phyloP scores from a whole-genome alignment of 306 rosid species.

The Glycine tomentella region DNA sequence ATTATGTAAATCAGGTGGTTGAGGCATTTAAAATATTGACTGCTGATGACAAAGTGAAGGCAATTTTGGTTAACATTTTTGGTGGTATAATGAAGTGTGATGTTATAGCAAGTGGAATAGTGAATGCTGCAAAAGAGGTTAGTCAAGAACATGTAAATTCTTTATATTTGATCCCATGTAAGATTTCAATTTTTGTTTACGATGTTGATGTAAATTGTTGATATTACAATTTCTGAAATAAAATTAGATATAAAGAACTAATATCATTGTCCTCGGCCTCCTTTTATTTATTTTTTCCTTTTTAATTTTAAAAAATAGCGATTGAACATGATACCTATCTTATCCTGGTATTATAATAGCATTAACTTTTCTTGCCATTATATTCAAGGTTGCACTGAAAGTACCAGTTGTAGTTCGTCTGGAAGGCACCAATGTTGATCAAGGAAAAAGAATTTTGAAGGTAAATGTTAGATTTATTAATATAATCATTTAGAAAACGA shows the following conservation, averaged over 20 bases:
- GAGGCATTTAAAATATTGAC: conserved; percentile 98
- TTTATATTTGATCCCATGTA: conserved; percentile 17
- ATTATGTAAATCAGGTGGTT: conserved; percentile 69
- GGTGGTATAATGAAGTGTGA: conserved; percentile 99
- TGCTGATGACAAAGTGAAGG: conserved; percentile 95
- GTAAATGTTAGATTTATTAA: conserved; percentile 45
- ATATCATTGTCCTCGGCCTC: not conserved
- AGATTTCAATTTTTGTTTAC: conserved; percentile 40
- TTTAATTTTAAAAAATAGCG: not conserved
- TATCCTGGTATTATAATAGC: conserved; percentile 22
- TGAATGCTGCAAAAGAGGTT: conserved; percentile 96
- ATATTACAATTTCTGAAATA: conserved; percentile 7
- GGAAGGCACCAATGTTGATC: conserved; percentile 97
- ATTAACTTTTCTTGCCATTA: conserved; percentile 39
- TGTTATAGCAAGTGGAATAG: conserved; percentile 96
- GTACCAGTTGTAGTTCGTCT: conserved; percentile 98
- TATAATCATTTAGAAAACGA: conserved; percentile 2
- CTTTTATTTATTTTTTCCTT: not conserved
- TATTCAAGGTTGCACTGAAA: conserved; percentile 76
- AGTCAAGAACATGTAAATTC: conserved; percentile 28
- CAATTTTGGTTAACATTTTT: conserved; percentile 95
- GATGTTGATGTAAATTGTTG: conserved; percentile 25
- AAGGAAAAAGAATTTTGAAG: conserved; percentile 95
- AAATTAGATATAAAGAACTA: not conserved
- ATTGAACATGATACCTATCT: conserved; percentile 15